Evolutionary conservation across 768 basidiomycete genomes (phyloP).

Genomic region (Tricholoma saponaceum): DNA sequence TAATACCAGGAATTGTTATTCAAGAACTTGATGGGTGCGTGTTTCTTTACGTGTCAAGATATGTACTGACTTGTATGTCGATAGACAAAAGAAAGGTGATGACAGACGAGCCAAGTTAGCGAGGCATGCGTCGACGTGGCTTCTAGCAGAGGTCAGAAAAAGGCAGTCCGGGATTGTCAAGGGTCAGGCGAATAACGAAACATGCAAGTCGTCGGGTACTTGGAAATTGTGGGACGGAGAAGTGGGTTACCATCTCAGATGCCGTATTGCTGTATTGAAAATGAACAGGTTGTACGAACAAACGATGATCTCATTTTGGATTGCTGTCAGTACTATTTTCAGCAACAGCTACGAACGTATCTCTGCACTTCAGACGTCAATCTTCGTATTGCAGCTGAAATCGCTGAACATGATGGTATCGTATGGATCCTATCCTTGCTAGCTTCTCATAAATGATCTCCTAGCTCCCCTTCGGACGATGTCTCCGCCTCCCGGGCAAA

Average conservation of each 20-base stretch:
- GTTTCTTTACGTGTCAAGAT: background rate
- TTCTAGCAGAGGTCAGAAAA: slow-evolving; percentile 57
- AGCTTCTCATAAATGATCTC: background rate
- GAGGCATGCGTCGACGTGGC: slow-evolving; percentile 65
- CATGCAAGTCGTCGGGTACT: slow-evolving; percentile 53
- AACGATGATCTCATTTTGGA: slow-evolving; percentile 77
- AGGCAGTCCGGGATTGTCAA: slow-evolving; percentile 40
- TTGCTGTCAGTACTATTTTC: slow-evolving; percentile 61
- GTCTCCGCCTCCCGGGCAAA: slow-evolving; percentile 24
- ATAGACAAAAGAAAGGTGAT: slow-evolving; percentile 45
- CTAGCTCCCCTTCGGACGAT: slow-evolving; percentile 32
- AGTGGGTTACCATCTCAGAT: slow-evolving; percentile 26
- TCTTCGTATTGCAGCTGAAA: slow-evolving; percentile 50
- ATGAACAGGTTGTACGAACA: slow-evolving; percentile 23
- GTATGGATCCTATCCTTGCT: slow-evolving; percentile 9
- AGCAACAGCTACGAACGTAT: slow-evolving; percentile 43
- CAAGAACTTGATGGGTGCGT: slow-evolving; percentile 71
- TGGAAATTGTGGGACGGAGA: slow-evolving; percentile 52
- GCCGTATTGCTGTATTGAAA: background rate
- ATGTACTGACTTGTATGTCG: background rate
- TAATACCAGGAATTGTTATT: slow-evolving; percentile 74
- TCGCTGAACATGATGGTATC: slow-evolving; percentile 21
- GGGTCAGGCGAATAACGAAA: slow-evolving; percentile 62
- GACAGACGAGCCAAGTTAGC: slow-evolving; percentile 54
- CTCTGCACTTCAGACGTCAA: slow-evolving; percentile 71